phyloP scores from a whole-genome alignment of 352 stramenopile genomes.

The Phytopythium montanum region DNA sequence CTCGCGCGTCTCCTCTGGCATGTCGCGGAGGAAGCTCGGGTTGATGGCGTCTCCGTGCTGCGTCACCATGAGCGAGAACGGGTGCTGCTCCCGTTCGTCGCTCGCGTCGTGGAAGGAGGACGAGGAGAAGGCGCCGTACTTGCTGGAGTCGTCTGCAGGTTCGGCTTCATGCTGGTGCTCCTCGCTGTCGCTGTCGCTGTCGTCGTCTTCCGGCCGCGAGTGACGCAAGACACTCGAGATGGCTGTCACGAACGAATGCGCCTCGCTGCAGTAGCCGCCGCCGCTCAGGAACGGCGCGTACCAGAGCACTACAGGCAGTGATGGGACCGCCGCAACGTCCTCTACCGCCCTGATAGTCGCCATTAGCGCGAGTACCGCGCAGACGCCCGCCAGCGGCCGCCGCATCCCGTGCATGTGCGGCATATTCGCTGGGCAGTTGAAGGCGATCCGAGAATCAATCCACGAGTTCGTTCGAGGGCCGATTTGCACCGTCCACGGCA shows the following conservation, averaged over 20 bases:
- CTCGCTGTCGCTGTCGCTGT: too few species aligned
- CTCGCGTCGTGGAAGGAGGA: background rate
- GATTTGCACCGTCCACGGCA: too few species aligned
- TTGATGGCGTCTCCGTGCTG: conserved; percentile 70
- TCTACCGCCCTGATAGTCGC: background rate
- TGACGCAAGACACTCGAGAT: conserved; percentile 36
- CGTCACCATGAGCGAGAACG: conserved; percentile 62
- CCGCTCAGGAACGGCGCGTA: conserved; percentile 90
- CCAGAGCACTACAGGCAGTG: conserved; percentile 66
- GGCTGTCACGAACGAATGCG: conserved; percentile 80
- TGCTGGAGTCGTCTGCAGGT: background rate
- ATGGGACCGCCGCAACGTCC: background rate
- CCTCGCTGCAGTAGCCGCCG: conserved; percentile 91
- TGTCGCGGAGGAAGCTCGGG: conserved; percentile 57
- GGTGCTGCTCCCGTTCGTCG: background rate
- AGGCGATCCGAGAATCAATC: background rate
- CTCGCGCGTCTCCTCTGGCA: conserved; percentile 41
- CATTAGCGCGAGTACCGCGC: conserved; percentile 6
- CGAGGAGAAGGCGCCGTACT: background rate
- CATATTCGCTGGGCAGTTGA: background rate
- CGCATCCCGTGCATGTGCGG: background rate
- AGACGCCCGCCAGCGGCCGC: background rate
- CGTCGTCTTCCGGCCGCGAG: background rate
- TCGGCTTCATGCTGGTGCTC: too few species aligned
- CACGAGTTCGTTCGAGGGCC: too few species aligned